A percentile compares a stretch with the other conserved stretches of the same genome.
These are phyloP conservation scores for Favolaschia claudopus DNA, from an alignment of 768 basidiomycete species.

Conservation along the genomic window DNA sequence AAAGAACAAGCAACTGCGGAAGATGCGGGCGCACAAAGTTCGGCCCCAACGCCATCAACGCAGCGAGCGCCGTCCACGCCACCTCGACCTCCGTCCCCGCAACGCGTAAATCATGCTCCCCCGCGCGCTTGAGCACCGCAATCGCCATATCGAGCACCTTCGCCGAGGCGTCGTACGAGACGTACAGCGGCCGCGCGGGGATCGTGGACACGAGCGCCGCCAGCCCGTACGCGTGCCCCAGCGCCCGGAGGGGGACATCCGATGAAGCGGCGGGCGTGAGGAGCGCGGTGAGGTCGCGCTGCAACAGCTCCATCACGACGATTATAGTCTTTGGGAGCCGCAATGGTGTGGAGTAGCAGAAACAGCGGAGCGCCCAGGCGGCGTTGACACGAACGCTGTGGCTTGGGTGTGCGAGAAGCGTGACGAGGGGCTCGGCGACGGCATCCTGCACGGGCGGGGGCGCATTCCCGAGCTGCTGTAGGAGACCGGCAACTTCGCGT, in stretches of 20 bases:
- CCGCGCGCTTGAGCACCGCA: constrained; percentile 87
- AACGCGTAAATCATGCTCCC: constrained; percentile 87
- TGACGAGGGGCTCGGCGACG: constrained; percentile 83
- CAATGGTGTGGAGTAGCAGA: constrained; percentile 89
- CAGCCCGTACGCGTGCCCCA: constrained; percentile 92
- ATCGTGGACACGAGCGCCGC: constrained; percentile 88
- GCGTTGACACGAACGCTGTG: constrained; percentile 88
- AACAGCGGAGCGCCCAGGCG: constrained; percentile 87
- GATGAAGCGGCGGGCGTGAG: constrained; percentile 74
- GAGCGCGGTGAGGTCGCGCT: constrained; percentile 80
- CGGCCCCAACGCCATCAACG: constrained; percentile 91
- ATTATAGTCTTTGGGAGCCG: constrained; percentile 83
- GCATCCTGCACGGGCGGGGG: constrained; percentile 89
- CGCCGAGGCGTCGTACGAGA: constrained; percentile 91
- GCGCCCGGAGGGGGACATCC: constrained; percentile 73
- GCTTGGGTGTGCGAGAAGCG: constrained; percentile 85
- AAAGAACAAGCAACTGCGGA: constrained; percentile 92
- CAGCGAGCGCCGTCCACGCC: constrained; percentile 92
- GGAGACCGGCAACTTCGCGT: constrained; percentile 83
- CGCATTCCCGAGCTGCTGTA: constrained; percentile 92
- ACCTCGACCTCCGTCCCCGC: constrained; percentile 90
- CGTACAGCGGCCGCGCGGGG: constrained; percentile 88
- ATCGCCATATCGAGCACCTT: constrained; percentile 93
- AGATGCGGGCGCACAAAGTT: constrained; percentile 94
- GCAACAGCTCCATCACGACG: constrained; percentile 79